Conservation (phyloP, 768 basidiomycete genomes). For the Fomitopsis pulvina region DNA sequence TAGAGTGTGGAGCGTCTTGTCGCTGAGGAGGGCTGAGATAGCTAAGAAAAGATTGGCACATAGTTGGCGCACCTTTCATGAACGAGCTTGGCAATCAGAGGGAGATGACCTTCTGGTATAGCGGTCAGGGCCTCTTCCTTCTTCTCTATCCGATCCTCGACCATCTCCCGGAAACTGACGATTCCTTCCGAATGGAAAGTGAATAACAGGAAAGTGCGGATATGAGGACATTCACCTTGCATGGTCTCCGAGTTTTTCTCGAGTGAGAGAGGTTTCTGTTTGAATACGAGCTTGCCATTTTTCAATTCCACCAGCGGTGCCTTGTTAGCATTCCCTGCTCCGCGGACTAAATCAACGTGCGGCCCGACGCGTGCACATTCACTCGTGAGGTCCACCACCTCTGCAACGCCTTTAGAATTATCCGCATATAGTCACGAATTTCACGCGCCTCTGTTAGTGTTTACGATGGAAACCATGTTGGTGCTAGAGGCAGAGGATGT, state of each 20-base stretch:
- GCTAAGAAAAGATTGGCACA: neutral
- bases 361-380: constrained; percentile 3
- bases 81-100: constrained; percentile 74
- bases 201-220: neutral
- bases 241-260: constrained; percentile 80
- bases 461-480: constrained; percentile 31
- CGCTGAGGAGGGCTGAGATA: constrained; percentile 38
- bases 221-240: constrained; percentile 39
- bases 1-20: constrained; percentile 58
- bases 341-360: neutral
- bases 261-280: constrained; percentile 66
- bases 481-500: too few species aligned
- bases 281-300: constrained; percentile 71
- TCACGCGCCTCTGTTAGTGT: constrained; percentile 30
- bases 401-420: neutral
- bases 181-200: constrained; percentile 43
- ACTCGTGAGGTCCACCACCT: neutral
- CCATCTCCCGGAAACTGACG: constrained; percentile 68
- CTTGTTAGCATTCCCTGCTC: constrained; percentile 34
- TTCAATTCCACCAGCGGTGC: constrained; percentile 52
- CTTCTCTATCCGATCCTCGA: constrained; percentile 45
- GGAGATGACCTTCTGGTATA: constrained; percentile 64
- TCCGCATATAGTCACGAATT: neutral
- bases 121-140: constrained; percentile 42
- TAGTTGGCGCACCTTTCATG: constrained; percentile 68